Base-by-base conservation (phyloP, 768 basidiomycete genomes). In the Termitomyces heimii region DNA sequence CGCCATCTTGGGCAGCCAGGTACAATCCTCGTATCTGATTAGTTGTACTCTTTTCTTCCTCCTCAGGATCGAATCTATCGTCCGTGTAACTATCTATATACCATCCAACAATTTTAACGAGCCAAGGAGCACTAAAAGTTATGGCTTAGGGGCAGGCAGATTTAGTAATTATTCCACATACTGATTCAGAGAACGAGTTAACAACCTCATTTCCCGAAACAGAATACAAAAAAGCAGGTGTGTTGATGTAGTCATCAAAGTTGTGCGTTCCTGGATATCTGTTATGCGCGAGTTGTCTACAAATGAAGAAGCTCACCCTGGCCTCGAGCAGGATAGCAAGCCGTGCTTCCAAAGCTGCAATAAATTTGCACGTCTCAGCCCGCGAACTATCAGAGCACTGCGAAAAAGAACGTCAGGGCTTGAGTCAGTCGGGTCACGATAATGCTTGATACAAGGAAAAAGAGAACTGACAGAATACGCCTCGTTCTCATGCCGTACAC, bases 171-270 rank as follows among this genome's bases (percentile, higher is more conserved):
- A 20, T 29, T 29, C 1, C 28, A 67, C 83, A 43, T 68, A 89
- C 87, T 77, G 67, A 68, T 85, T 88, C 28, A 85, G 66, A 0
- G 87, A 88, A 49, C 81, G 76, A 1, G 82, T 84, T 6, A 86
- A 63, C 5, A 88, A 69, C 52, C 89, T 73, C 35, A 88, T 79
- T 64, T 89, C 84, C 2, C 81, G 75, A 51, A 91, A 81, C 6
- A 92, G 68, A 20, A 81, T 73, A 55, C 78, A 80, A 53, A 88
- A 77, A 24, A 91, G 70, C 49, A 83, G 70, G 32, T 87, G 72
- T 46, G 86, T 84, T 1, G 83, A 82, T 4, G 77, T 71, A 1
- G 88, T 80, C 5, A 87, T 66, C 18, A 76, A 63, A 12, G 66
- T 62, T 0, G 68, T 73, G 63, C 74, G 75, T 67, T 91, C 89